Evolutionary conservation across 1,139 yeast species (phyloP).

Genomic region (Yamadazyma atlantica): DNA sequence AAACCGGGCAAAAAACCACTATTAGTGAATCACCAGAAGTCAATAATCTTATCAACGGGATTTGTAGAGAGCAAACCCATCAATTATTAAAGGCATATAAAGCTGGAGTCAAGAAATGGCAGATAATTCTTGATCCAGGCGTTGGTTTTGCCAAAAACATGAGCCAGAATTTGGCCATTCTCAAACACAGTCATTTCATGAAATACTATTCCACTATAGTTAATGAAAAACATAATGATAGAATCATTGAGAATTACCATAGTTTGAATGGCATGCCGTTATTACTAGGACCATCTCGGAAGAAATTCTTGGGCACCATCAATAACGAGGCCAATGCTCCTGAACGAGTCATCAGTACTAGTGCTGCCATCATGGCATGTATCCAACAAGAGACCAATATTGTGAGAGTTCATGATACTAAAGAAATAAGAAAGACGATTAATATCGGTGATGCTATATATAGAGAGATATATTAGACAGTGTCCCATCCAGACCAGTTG

Average conservation of each 20-base stretch:
- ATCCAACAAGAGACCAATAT: conserved; percentile 76
- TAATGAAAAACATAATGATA: conserved; percentile 22
- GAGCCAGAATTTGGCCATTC: conserved; percentile 64
- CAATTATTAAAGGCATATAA: conserved; percentile 57
- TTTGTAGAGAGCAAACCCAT: conserved; percentile 63
- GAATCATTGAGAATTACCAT: conserved; percentile 27
- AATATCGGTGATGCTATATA: conserved; percentile 79
- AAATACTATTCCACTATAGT: conserved; percentile 47
- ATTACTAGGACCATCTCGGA: conserved; percentile 84
- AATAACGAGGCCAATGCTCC: conserved; percentile 50
- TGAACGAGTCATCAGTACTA: conserved; percentile 73
- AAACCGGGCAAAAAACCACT: conserved; percentile 23
- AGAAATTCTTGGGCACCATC: conserved; percentile 77
- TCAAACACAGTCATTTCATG: conserved; percentile 57
- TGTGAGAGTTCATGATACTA: conserved; percentile 86
- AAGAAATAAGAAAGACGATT: conserved; percentile 62
- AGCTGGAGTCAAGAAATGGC: conserved; percentile 83
- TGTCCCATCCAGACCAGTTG: no score
- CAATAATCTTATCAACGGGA: conserved; percentile 39
- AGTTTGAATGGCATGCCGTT: conserved; percentile 60
- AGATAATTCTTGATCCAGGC: conserved; percentile 90
- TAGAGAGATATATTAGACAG: no score
- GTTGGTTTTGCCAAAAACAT: conserved; percentile 85
- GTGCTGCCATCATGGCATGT: conserved; percentile 72
- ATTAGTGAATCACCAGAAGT: conserved; percentile 24